Conservation (phyloP, 108 stramenopile species). For the Halocafeteria seosinensis region DNA sequence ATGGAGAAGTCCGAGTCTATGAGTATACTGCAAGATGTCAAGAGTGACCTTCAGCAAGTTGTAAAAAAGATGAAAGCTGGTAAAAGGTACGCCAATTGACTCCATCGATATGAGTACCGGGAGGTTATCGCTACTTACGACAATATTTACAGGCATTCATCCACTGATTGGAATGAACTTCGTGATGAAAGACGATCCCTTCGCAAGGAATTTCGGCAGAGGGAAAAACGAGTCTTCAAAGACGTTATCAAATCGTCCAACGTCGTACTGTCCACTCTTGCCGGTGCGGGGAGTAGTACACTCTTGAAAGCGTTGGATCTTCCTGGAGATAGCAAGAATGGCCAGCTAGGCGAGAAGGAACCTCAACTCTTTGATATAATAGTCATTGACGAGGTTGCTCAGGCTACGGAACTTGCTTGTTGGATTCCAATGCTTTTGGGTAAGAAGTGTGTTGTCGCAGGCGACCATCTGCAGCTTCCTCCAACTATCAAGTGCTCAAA, state of each 20-base stretch:
- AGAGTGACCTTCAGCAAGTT: neutral
- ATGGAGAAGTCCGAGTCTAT: conserved; percentile 63
- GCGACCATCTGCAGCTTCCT: conserved; percentile 89
- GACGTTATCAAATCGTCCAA: conserved; percentile 51
- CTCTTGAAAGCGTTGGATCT: neutral
- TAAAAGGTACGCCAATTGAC: neutral
- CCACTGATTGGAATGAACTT: conserved; percentile 44
- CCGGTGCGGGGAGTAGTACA: conserved; percentile 46
- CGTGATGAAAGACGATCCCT: conserved; percentile 24
- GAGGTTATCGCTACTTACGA: too few relatives aligned
- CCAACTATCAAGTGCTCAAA: conserved; percentile 63
- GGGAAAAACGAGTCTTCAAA: conserved; percentile 68
- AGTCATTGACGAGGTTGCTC: conserved; percentile 95
- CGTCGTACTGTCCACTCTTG: conserved; percentile 66
- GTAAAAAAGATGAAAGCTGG: conserved; percentile 12
- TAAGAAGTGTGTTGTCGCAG: conserved; percentile 60
- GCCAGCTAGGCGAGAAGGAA: neutral
- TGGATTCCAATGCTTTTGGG: conserved; percentile 76
- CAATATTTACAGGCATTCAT: too few relatives aligned
- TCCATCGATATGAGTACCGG: too few relatives aligned
- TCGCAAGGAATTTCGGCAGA: conserved; percentile 52
- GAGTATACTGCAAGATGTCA: conserved; percentile 40
- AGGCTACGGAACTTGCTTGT: conserved; percentile 78
- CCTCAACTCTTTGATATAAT: conserved; percentile 67
- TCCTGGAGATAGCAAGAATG: neutral